These are phyloP conservation scores for Pseudomassariella vexata DNA, from an alignment of 2,329 filamentous ascomycete species.

Conservation along the genomic window DNA sequence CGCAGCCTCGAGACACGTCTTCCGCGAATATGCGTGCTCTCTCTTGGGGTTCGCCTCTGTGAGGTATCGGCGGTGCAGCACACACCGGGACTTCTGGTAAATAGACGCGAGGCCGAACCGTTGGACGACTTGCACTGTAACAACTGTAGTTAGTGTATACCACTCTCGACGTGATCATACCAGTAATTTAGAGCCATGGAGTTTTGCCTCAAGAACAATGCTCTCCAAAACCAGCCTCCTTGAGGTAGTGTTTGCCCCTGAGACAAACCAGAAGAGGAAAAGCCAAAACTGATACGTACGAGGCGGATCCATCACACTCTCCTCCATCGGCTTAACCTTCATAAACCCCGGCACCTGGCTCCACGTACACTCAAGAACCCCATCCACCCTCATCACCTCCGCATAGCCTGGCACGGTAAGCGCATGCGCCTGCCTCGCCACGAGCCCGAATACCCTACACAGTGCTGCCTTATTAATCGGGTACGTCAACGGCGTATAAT, in stretches of 20 bases:
- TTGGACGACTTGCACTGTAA: slow-evolving; percentile 42
- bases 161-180: no score
- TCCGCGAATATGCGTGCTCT: slow-evolving; percentile 47
- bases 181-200: no score
- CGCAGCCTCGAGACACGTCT: slow-evolving; percentile 43
- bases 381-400: slow-evolving; percentile 44
- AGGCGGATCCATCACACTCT: slow-evolving; percentile 43
- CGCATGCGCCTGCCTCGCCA: slow-evolving; percentile 44
- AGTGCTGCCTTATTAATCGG: slow-evolving; percentile 45
- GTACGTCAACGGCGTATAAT: slow-evolving; percentile 55
- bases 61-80: slow-evolving; percentile 50
- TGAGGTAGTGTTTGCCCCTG: no score
- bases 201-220: no score
- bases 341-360: slow-evolving; percentile 40
- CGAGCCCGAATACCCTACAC: slow-evolving; percentile 41
- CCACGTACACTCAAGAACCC: slow-evolving; percentile 38
- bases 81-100: slow-evolving; percentile 49
- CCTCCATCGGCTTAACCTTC: slow-evolving; percentile 39
- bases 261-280: no score
- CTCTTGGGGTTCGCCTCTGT: slow-evolving; percentile 31
- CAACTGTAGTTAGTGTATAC: no score
- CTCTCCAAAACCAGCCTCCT: no score
- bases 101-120: slow-evolving; percentile 46
- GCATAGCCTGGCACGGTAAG: slow-evolving; percentile 40
- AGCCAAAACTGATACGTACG: no score